Percentiles rank a stretch among this genome's conserved stretches.
Evolutionary conservation across 23 red algal species (phyloP).

Genomic region (Gracilaria gracilis): DNA sequence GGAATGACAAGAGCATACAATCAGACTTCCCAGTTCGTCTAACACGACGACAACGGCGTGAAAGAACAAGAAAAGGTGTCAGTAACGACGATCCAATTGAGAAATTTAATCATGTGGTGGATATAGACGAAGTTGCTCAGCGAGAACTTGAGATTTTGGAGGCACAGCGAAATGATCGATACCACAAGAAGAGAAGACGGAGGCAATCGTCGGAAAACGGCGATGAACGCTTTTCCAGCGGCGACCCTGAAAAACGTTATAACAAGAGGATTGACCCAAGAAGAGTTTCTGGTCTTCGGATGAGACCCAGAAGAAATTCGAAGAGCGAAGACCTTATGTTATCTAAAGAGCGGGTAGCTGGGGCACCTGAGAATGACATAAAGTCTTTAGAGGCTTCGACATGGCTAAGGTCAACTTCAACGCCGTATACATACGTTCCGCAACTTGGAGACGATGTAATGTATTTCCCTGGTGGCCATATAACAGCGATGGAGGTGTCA

Average conservation of each 20-base stretch:
- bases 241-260: slow-evolving; percentile 28
- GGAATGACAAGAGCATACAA: slow-evolving; percentile 51
- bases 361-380: background rate
- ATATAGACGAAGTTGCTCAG: slow-evolving; percentile 70
- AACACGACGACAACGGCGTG: background rate
- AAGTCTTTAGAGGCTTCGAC: slow-evolving; percentile 56
- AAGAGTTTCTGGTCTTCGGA: background rate
- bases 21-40: slow-evolving; percentile 55
- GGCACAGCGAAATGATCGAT: slow-evolving; percentile 22
- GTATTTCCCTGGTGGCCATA: slow-evolving; percentile 88
- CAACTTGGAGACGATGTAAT: slow-evolving; percentile 79
- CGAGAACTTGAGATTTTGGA: slow-evolving; percentile 60
- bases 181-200: slow-evolving; percentile 24
- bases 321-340: slow-evolving; percentile 31
- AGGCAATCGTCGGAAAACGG: background rate
- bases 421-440: slow-evolving; percentile 82
- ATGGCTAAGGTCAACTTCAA: slow-evolving; percentile 78
- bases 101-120: slow-evolving; percentile 16
- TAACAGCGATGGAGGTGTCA: slow-evolving; percentile 61
- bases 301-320: slow-evolving; percentile 34
- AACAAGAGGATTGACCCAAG: background rate
- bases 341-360: slow-evolving; percentile 9
- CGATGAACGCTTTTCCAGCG: slow-evolving; percentile 40
- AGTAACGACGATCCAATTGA: background rate
- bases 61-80: slow-evolving; percentile 35